Evolutionary conservation across 768 basidiomycete genomes (phyloP).

Genomic region (Nidula microcarpa): DNA sequence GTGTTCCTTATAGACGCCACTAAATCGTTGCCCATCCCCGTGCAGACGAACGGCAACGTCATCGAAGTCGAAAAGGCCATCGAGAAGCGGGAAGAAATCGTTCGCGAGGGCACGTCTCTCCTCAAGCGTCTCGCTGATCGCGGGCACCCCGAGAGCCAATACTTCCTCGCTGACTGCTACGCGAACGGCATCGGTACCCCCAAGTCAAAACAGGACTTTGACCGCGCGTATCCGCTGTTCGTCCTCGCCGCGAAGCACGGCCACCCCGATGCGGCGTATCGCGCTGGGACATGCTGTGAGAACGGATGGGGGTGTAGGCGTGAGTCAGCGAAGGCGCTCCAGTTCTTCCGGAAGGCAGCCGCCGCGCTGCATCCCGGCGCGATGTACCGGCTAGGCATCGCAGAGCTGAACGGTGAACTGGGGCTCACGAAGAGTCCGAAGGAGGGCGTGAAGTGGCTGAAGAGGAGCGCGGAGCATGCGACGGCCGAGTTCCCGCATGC

Average conservation of each 20-base stretch:
- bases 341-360: conserved; percentile 92
- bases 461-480: conserved; percentile 91
- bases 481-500: conserved; percentile 97
- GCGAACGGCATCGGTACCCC: conserved; percentile 96
- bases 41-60: conserved; percentile 65
- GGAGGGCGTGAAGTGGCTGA: conserved; percentile 99
- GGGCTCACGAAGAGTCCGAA: conserved; percentile 82
- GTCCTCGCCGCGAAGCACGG: conserved; percentile 96
- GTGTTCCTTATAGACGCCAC: conserved; percentile 99
- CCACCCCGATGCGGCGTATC: conserved; percentile 92
- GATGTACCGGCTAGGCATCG: conserved; percentile 94
- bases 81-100: conserved; percentile 82
- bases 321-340: conserved; percentile 87
- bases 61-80: conserved; percentile 78
- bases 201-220: conserved; percentile 92
- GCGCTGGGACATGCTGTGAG: conserved; percentile 96
- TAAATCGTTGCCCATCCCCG: conserved; percentile 81
- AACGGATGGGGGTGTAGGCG: conserved; percentile 98
- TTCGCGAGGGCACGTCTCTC: conserved; percentile 82
- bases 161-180: conserved; percentile 97
- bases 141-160: conserved; percentile 92
- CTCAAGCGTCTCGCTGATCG: conserved; percentile 91
- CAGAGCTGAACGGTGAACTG: conserved; percentile 94
- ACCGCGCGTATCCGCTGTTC: conserved; percentile 94
- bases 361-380: conserved; percentile 91